Conservation (phyloP, 805 yeast genomes). For the Candida glaebosa region DNA sequence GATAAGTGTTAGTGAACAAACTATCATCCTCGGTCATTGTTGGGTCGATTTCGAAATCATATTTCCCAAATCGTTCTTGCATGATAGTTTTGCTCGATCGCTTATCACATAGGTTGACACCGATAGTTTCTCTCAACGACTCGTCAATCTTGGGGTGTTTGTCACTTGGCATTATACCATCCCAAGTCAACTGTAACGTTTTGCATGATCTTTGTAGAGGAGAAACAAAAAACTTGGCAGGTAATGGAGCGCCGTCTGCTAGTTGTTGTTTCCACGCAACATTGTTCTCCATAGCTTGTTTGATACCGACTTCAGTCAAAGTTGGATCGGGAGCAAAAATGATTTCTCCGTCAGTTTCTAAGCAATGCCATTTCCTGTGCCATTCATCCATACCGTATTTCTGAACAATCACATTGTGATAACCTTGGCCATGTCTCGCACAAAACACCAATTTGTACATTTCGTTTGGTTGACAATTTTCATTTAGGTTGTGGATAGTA, state of each 20-base stretch:
- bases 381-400: conserved; percentile 57
- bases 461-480: conserved; percentile 30
- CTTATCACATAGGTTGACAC: conserved; percentile 58
- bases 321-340: conserved; percentile 60
- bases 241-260: conserved; percentile 50
- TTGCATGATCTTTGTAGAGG: conserved; percentile 64
- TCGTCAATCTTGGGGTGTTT: conserved; percentile 37
- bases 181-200: conserved; percentile 53
- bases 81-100: conserved; percentile 42
- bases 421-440: conserved; percentile 72
- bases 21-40: conserved; percentile 49
- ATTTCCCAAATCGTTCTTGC: conserved; percentile 30
- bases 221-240: conserved; percentile 52
- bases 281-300: conserved; percentile 52
- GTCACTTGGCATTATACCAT: conserved; percentile 26
- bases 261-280: conserved; percentile 43
- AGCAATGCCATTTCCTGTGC: conserved; percentile 51
- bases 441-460: conserved; percentile 47
- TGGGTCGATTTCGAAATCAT: conserved; percentile 39
- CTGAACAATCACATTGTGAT: conserved; percentile 53
- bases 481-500: conserved; percentile 34
- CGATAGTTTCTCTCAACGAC: conserved; percentile 56
- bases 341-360: conserved; percentile 52
- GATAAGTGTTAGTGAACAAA: conserved; percentile 37
- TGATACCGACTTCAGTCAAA: conserved; percentile 51